A percentile compares a stretch with the other conserved stretches of the same genome.
Evolutionary conservation across 108 stramenopile genomes (phyloP).

Genomic region (Nannochloropsis salina): DNA sequence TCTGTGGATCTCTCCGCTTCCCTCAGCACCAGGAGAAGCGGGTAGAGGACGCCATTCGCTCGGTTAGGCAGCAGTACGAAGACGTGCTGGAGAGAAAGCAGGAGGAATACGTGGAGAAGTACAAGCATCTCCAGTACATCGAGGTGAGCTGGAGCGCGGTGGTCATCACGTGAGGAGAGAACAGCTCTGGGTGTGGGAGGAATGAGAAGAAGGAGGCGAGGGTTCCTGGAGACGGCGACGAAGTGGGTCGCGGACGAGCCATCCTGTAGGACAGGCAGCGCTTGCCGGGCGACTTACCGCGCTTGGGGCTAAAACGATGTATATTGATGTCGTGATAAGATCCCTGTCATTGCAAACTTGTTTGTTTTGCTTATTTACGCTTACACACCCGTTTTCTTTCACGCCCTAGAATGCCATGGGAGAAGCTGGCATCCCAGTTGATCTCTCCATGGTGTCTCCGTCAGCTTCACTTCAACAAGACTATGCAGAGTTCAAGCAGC

Average conservation of each 20-base stretch:
- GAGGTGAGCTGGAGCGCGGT: neutral
- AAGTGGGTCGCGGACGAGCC: neutral
- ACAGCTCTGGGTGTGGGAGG: neutral
- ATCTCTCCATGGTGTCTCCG: neutral
- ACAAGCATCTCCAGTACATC: constrained; percentile 10
- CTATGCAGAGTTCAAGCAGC: neutral
- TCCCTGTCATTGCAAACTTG: no score
- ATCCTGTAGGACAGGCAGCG: no score
- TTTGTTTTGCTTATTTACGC: neutral
- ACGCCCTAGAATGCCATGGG: neutral
- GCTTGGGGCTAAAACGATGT: no score
- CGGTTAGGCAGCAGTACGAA: constrained; percentile 1
- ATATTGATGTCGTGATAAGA: no score
- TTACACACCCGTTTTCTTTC: neutral
- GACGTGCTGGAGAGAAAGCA: neutral
- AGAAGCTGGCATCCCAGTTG: constrained; percentile 2
- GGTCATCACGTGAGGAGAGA: no score
- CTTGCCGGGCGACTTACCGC: no score
- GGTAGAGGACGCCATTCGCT: neutral
- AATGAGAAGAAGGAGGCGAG: neutral
- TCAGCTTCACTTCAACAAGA: constrained; percentile 5
- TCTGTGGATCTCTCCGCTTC: neutral
- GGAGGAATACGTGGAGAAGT: constrained; percentile 20
- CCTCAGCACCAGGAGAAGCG: neutral
- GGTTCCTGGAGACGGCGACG: neutral